phyloP scores from a whole-genome alignment of 768 basidiomycete species.

The Lanmaoa rubissima region DNA sequence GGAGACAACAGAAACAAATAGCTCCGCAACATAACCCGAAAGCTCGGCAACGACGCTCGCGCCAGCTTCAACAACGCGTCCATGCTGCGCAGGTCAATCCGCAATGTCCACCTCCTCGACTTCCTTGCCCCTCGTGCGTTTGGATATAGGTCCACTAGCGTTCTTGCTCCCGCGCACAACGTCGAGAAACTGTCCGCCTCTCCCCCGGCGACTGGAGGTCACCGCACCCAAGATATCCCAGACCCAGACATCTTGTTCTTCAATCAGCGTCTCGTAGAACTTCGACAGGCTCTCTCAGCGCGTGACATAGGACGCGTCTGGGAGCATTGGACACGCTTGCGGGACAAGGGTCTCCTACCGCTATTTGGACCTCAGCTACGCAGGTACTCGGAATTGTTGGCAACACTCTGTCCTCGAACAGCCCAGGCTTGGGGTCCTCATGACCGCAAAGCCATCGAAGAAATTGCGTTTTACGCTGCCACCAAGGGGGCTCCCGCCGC shows the following conservation, averaged over 20 bases:
- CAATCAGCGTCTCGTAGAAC: slow-evolving; percentile 35
- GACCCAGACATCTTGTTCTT: slow-evolving; percentile 36
- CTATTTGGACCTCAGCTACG: slow-evolving; percentile 46
- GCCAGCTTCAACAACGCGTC: not conserved
- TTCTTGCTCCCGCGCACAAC: slow-evolving; percentile 8
- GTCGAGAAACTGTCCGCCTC: not conserved
- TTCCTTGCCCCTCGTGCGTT: slow-evolving; percentile 42
- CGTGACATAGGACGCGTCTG: slow-evolving; percentile 33
- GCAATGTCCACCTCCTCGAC: slow-evolving; percentile 35
- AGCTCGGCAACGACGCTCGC: not conserved
- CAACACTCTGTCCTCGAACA: slow-evolving; percentile 25
- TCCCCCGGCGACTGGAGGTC: not conserved
- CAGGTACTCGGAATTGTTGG: slow-evolving; percentile 39
- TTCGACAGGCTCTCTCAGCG: slow-evolving; percentile 38
- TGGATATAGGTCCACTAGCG: slow-evolving; percentile 18
- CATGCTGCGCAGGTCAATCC: slow-evolving; percentile 30
- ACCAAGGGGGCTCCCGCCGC: slow-evolving; percentile 43
- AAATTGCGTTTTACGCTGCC: slow-evolving; percentile 52
- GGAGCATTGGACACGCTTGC: slow-evolving; percentile 44
- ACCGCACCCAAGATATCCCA: slow-evolving; percentile 14
- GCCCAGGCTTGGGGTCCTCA: slow-evolving; percentile 25
- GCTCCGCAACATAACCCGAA: not conserved
- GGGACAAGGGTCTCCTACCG: slow-evolving; percentile 42
- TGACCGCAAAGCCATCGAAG: slow-evolving; percentile 35
- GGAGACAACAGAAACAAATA: slow-evolving; percentile 5